These are phyloP conservation scores for Rosa persica DNA, from an alignment of 306 rosid species.

Conservation along the genomic window DNA sequence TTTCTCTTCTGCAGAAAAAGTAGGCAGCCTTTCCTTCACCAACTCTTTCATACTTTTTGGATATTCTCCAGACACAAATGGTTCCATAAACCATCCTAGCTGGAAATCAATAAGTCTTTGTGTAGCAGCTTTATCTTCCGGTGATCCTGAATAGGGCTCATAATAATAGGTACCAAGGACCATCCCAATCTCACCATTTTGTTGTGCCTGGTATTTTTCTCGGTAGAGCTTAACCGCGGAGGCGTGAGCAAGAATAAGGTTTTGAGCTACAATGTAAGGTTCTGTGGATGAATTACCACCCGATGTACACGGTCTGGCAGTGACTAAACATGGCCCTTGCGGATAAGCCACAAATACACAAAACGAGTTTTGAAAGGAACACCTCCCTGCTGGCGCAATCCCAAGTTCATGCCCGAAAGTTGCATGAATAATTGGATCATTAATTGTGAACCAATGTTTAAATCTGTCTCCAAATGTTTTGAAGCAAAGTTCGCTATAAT, in stretches of 20 bases:
- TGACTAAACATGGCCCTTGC: no score
- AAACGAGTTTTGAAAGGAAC: no score
- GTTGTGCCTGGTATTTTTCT: constrained; percentile 21
- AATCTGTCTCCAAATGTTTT: constrained; percentile 55
- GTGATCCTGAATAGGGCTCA: constrained; percentile 3
- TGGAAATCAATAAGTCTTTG: not conserved
- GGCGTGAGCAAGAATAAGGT: constrained; percentile 40
- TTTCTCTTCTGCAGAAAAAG: constrained; percentile 14
- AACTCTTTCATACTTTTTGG: constrained; percentile 4
- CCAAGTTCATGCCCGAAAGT: constrained; percentile 37
- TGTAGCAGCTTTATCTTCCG: constrained; percentile 12
- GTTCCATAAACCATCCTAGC: constrained; percentile 14
- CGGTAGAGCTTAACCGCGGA: constrained; percentile 25
- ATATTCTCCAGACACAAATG: not conserved
- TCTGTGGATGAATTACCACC: constrained; percentile 27
- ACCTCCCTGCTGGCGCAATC: constrained; percentile 46
- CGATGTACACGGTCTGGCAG: not conserved
- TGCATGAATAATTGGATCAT: constrained; percentile 31
- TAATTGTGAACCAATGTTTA: constrained; percentile 51
- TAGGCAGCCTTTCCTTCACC: constrained; percentile 12
- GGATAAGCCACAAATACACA: no score
- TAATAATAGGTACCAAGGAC: not conserved
- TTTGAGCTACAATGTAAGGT: constrained; percentile 33
- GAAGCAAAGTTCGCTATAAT: constrained; percentile 45
- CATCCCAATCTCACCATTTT: not conserved